Percentiles rank a stretch among this genome's conserved stretches.
phyloP scores from a whole-genome alignment of 164 flowering plant species.

The Umbilicus rupestris region DNA sequence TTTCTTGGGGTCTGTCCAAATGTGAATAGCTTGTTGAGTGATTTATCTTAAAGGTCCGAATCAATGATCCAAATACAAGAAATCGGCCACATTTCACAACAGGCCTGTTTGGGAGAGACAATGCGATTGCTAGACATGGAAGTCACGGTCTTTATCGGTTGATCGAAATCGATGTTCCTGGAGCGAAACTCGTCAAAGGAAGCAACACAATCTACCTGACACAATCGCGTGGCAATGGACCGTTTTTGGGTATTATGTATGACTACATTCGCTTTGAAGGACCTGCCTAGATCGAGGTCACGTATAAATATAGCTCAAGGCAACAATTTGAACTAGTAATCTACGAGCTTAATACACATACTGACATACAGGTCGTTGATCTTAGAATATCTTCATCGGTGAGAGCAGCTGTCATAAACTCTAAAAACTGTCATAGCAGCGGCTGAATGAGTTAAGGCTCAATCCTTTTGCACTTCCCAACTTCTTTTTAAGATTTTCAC shows the following conservation, averaged over 20 bases:
- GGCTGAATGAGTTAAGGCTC: too few species aligned
- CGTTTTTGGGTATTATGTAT: constrained; percentile 9
- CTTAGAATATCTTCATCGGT: too few species aligned
- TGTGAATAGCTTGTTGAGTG: not conserved
- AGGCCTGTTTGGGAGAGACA: constrained; percentile 33
- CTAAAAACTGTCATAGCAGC: too few species aligned
- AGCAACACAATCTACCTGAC: constrained; percentile 23
- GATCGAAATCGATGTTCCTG: constrained; percentile 20
- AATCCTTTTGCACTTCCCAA: too few species aligned
- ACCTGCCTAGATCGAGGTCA: not conserved
- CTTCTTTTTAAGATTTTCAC: too few species aligned
- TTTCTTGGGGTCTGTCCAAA: not conserved
- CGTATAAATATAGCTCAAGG: not conserved
- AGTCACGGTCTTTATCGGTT: constrained; percentile 44
- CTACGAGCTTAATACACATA: too few species aligned
- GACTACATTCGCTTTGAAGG: constrained; percentile 8
- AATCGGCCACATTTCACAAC: constrained; percentile 19
- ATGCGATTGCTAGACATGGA: constrained; percentile 55
- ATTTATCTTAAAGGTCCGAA: constrained; percentile 22
- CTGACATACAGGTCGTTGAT: too few species aligned
- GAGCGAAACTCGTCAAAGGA: constrained; percentile 15
- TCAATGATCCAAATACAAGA: constrained; percentile 17
- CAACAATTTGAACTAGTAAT: too few species aligned
- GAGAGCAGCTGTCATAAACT: too few species aligned
- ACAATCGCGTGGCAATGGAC: constrained; percentile 1